Percentiles rank a stretch among this genome's conserved stretches.
Conservation (phyloP, 345 rosid genomes). For the Melastoma malabathricum region DNA sequence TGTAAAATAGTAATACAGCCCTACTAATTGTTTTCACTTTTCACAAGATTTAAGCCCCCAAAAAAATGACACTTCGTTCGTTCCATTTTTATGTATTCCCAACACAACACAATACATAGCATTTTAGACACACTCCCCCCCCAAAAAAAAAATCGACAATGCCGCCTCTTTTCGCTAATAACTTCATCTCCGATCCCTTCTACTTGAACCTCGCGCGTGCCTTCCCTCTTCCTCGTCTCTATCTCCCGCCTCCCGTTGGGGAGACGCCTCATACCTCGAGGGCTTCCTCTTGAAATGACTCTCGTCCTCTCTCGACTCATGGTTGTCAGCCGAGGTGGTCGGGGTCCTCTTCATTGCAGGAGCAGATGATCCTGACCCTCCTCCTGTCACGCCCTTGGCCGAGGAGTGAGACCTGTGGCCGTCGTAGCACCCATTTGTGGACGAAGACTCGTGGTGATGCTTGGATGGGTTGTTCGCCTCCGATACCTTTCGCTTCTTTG, state of each 20-base stretch:
- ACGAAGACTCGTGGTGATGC: conserved; percentile 26
- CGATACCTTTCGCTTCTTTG: conserved; percentile 45
- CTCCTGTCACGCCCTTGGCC: conserved; percentile 14
- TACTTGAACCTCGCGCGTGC: conserved; percentile 16
- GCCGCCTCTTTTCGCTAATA: no score
- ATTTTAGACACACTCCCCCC: no score
- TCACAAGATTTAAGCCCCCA: no score
- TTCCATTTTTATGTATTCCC: no score
- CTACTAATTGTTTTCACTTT: no score
- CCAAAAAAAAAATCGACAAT: no score
- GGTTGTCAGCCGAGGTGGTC: conserved; percentile 25
- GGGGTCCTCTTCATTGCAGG: conserved; percentile 16
- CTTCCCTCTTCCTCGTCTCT: conserved; percentile 26
- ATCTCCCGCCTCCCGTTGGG: conserved; percentile 32
- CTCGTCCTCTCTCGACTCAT: conserved; percentile 85
- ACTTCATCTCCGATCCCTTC: conserved; percentile 16
- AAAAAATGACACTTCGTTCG: no score
- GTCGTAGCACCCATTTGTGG: conserved; percentile 38
- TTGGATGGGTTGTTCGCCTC: conserved; percentile 18
- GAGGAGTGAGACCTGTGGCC: conserved; percentile 23
- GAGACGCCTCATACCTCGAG: conserved; percentile 62
- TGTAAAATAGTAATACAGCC: no score
- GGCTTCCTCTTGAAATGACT: conserved; percentile 93
- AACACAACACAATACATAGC: no score
- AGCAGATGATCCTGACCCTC: not conserved